These are phyloP conservation scores for Aspergillus bridgeri DNA, from an alignment of 495 filamentous ascomycete species.

Conservation along the genomic window DNA sequence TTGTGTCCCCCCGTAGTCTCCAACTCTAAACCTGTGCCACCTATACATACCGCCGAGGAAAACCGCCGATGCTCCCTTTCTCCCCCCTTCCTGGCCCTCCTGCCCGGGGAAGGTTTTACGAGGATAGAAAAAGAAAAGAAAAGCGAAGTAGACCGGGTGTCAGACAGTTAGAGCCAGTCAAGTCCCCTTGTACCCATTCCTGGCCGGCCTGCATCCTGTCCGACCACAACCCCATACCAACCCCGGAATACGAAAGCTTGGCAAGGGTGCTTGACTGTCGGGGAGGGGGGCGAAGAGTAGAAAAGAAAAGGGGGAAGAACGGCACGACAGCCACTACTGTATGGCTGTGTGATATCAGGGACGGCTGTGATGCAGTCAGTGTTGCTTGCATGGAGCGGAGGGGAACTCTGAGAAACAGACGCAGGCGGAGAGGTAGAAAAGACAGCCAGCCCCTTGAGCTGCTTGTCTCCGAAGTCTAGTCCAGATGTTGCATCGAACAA, in stretches of 20 bases:
- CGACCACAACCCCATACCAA: constrained; percentile 5
- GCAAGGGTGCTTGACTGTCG: constrained; percentile 3
- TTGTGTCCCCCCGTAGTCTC: neutral
- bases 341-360: neutral
- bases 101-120: neutral
- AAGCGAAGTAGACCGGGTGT: neutral
- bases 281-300: neutral
- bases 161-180: neutral
- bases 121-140: neutral
- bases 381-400: neutral
- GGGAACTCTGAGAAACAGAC: neutral
- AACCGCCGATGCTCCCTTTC: neutral
- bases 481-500: neutral
- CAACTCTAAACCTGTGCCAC: too few species aligned
- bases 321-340: neutral
- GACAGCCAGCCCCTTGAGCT: neutral
- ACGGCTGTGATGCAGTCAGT: neutral
- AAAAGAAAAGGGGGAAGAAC: neutral
- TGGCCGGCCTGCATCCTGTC: constrained; percentile 3
- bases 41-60: neutral
- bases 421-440: neutral
- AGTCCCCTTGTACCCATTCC: neutral
- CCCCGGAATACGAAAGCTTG: constrained; percentile 13
- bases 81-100: neutral
- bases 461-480: neutral